phyloP scores from a whole-genome alignment of 768 basidiomycete species.

The Pleurotus salmoneostramineus region DNA sequence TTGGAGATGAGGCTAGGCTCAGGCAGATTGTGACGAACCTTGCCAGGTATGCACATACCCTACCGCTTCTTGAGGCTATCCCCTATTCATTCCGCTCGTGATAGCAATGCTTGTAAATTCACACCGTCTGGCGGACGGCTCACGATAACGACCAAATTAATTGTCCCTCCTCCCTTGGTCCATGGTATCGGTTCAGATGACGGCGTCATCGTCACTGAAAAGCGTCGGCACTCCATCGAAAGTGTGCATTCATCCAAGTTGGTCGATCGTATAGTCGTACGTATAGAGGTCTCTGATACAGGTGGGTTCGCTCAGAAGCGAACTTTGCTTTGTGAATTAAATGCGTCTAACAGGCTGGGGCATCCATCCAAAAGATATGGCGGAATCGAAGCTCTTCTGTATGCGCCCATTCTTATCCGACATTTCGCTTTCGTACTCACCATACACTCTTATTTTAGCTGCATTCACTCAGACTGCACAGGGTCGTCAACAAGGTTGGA shows the following conservation, averaged over 20 bases:
- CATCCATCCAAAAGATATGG: slow-evolving; percentile 56
- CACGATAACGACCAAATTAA: slow-evolving; percentile 49
- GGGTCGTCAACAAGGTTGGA: slow-evolving; percentile 31
- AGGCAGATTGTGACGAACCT: slow-evolving; percentile 69
- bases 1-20: slow-evolving; percentile 67
- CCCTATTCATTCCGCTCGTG: not conserved
- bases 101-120: slow-evolving; percentile 57
- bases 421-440: not conserved
- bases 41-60: slow-evolving; percentile 37
- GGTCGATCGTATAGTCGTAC: slow-evolving; percentile 52
- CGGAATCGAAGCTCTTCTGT: slow-evolving; percentile 57
- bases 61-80: not conserved
- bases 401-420: slow-evolving; percentile 14
- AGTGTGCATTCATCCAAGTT: slow-evolving; percentile 8
- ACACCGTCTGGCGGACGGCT: slow-evolving; percentile 52
- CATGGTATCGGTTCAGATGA: not conserved
- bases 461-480: slow-evolving; percentile 60
- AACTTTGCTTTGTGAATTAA: not conserved
- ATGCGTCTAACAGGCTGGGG: slow-evolving; percentile 36
- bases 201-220: not conserved
- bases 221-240: not conserved
- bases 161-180: slow-evolving; percentile 25
- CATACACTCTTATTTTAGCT: slow-evolving; percentile 24
- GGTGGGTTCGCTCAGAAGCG: not conserved
- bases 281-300: slow-evolving; percentile 67